A percentile compares a stretch with the other conserved stretches of the same genome.
phyloP scores from a whole-genome alignment of 2,329 filamentous ascomycete genomes.

The Capronia americana region DNA sequence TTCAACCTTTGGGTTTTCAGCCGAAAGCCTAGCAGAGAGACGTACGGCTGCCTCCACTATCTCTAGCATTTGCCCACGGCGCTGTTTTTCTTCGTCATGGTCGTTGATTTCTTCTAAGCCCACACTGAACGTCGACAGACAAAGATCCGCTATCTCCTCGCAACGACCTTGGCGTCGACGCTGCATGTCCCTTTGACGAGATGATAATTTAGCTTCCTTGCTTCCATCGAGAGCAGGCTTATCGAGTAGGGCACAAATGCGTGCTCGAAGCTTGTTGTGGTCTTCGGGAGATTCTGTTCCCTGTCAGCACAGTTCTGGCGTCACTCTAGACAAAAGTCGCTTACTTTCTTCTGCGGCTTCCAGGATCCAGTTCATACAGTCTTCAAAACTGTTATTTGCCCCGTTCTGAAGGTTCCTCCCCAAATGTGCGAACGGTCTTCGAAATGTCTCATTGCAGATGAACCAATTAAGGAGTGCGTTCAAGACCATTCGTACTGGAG shows the following conservation, averaged over 20 bases:
- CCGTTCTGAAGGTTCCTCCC: neutral
- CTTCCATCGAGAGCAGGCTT: neutral
- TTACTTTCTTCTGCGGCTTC: neutral
- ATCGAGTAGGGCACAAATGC: neutral
- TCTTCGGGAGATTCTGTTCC: neutral
- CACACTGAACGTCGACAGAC: neutral
- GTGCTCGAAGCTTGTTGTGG: neutral
- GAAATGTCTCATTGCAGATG: neutral
- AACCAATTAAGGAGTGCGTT: neutral
- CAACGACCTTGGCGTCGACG: neutral
- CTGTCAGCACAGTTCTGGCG: neutral
- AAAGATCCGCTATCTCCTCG: neutral
- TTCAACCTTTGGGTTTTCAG: neutral
- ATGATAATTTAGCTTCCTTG: neutral
- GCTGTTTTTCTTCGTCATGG: neutral
- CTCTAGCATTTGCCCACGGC: neutral
- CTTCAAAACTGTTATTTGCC: neutral
- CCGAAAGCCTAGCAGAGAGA: neutral
- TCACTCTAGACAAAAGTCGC: neutral
- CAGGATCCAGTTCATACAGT: constrained; percentile 4
- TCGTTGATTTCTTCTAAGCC: neutral
- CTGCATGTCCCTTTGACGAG: neutral
- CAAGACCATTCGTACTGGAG: neutral
- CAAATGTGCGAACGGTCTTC: neutral
- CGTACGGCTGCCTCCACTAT: neutral